Conservation (phyloP, 2,329 filamentous ascomycete genomes). For the Colletotrichum euphorbiae region DNA sequence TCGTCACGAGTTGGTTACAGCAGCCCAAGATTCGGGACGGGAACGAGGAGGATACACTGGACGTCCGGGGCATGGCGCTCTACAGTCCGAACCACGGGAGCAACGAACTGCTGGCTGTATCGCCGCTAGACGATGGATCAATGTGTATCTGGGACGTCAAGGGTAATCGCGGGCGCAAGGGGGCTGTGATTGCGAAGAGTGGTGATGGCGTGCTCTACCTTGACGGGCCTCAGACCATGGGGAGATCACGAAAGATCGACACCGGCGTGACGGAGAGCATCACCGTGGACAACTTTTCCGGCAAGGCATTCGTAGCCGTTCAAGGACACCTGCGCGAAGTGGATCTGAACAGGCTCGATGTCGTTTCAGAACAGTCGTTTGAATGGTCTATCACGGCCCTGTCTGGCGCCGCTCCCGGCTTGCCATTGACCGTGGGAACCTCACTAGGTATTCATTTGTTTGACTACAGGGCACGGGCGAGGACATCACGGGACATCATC, state of each 20-base stretch:
- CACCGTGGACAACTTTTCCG: constrained; percentile 75
- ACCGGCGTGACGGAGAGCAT: constrained; percentile 84
- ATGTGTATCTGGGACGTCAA: constrained; percentile 88
- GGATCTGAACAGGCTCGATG: constrained; percentile 78
- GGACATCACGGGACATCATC: constrained; percentile 45
- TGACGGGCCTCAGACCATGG: constrained; percentile 59
- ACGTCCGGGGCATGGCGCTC: constrained; percentile 80
- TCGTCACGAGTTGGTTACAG: constrained; percentile 83
- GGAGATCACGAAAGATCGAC: constrained; percentile 73
- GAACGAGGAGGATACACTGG: constrained; percentile 61
- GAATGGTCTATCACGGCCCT: constrained; percentile 87
- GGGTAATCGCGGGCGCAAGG: constrained; percentile 64
- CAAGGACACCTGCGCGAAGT: constrained; percentile 83
- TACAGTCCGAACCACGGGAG: constrained; percentile 59
- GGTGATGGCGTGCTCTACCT: constrained; percentile 73
- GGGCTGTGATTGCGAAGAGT: constrained; percentile 75
- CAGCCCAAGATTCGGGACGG: constrained; percentile 62
- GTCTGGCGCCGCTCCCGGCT: constrained; percentile 73
- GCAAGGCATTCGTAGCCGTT: constrained; percentile 83
- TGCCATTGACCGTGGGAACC: constrained; percentile 87
- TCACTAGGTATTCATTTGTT: constrained; percentile 84
- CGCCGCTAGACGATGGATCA: constrained; percentile 86
- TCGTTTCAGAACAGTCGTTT: constrained; percentile 77
- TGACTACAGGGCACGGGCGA: constrained; percentile 71
- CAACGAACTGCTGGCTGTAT: constrained; percentile 69